Evolutionary conservation across 495 filamentous ascomycete species (phyloP).

Genomic region (Neurospora sp.): DNA sequence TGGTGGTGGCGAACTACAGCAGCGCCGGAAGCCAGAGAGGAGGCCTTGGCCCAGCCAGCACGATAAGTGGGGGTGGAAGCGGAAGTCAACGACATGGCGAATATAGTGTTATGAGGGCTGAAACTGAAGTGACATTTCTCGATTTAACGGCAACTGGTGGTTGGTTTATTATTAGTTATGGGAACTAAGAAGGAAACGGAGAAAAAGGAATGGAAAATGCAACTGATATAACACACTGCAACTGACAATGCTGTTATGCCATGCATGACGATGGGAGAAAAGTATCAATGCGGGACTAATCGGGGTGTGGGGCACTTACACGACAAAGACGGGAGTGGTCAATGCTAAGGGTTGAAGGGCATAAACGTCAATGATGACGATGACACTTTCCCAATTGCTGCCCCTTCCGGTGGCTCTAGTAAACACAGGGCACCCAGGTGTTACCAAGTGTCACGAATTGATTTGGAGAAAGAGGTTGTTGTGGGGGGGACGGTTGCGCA

Average conservation of each 20-base stretch:
- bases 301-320: background rate
- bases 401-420: background rate
- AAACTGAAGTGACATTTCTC: background rate
- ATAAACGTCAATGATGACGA: background rate
- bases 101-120: background rate
- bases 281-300: background rate
- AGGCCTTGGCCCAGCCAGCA: slow-evolving; percentile 14
- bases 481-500: background rate
- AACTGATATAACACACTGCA: background rate
- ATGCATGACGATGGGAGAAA: background rate
- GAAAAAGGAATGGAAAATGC: background rate
- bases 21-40: slow-evolving; percentile 10
- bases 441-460: background rate
- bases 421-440: background rate
- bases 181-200: background rate
- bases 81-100: slow-evolving; percentile 28
- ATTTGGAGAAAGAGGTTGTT: background rate
- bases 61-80: slow-evolving; percentile 22
- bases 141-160: background rate
- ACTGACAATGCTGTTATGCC: background rate
- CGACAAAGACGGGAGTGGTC: background rate
- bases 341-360: background rate
- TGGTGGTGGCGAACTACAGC: slow-evolving; percentile 10
- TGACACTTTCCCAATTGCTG: background rate
- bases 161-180: background rate